Conservation (phyloP, 495 filamentous ascomycete genomes). For the Neurospora terricola region DNA sequence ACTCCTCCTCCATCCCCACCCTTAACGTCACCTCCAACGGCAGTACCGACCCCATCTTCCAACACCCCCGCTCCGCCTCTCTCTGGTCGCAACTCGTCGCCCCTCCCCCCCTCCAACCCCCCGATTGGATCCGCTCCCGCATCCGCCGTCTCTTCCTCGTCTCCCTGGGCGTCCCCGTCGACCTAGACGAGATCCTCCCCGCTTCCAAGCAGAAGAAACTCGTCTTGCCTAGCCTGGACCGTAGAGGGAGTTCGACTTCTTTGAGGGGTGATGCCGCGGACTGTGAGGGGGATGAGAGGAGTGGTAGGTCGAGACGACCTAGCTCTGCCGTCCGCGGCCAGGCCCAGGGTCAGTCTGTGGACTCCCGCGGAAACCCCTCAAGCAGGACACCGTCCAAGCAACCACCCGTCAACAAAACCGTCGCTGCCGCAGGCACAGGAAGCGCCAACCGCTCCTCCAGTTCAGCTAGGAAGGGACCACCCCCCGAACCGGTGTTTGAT, state of each 20-base stretch:
- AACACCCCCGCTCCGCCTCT: conserved; percentile 65
- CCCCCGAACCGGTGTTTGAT: conserved; percentile 66
- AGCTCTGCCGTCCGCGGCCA: too few relatives aligned
- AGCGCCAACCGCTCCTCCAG: conserved; percentile 19
- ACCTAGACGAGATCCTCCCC: conserved; percentile 93
- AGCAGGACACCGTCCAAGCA: conserved; percentile 1
- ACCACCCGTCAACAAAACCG: conserved; percentile 3
- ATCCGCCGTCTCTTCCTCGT: conserved; percentile 95
- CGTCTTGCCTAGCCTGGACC: conserved; percentile 74
- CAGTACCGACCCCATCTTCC: conserved; percentile 46
- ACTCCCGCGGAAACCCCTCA: conserved; percentile 29
- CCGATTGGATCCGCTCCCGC: conserved; percentile 95
- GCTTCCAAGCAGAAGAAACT: conserved; percentile 97
- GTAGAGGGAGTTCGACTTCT: conserved; percentile 34
- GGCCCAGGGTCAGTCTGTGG: too few relatives aligned
- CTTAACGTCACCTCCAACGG: conserved; percentile 20
- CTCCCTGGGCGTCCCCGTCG: conserved; percentile 88
- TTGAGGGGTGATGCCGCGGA: not conserved
- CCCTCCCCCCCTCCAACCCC: conserved; percentile 86
- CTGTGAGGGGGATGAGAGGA: too few relatives aligned
- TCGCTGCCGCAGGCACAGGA: conserved; percentile 13
- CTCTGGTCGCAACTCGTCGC: conserved; percentile 96
- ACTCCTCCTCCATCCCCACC: conserved; percentile 27
- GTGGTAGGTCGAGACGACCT: too few relatives aligned
- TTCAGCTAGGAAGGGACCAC: conserved; percentile 37